Conservation (phyloP, 83 land plant genomes). For the Diphasiastrum complanatum region DNA sequence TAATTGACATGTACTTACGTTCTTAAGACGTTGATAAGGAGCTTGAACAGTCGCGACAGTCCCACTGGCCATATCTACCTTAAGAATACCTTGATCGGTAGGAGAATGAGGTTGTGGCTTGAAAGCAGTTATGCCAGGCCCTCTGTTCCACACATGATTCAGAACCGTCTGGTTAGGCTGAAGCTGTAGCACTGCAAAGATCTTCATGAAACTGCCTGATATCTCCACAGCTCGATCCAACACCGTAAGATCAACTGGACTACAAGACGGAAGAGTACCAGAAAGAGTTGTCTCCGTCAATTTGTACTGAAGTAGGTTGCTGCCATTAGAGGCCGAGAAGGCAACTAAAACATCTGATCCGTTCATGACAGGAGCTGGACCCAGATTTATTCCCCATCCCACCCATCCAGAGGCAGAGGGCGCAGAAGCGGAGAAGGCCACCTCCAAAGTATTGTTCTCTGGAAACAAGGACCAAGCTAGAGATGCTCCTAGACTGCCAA, state of each 20-base stretch:
- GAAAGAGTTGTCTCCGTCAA: constrained; percentile 48
- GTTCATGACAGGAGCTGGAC: constrained; percentile 43
- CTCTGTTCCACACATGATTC: constrained; percentile 72
- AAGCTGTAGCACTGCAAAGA: constrained; percentile 45
- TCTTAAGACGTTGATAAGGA: too few relatives aligned
- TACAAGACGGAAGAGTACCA: constrained; percentile 38
- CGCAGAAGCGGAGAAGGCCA: constrained; percentile 42
- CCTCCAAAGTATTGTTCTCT: constrained; percentile 33
- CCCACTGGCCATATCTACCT: too few relatives aligned
- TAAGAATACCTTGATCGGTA: too few relatives aligned
- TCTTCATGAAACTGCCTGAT: constrained; percentile 31
- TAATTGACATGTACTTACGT: too few relatives aligned
- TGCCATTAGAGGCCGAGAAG: constrained; percentile 50
- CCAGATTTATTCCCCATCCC: constrained; percentile 79
- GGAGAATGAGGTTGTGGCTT: constrained; percentile 30
- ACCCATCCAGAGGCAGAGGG: constrained; percentile 73
- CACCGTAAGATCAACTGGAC: constrained; percentile 29
- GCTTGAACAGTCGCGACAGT: too few relatives aligned
- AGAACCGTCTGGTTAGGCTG: constrained; percentile 39
- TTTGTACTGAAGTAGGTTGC: constrained; percentile 41
- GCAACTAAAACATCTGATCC: constrained; percentile 63
- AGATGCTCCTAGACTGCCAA: constrained; percentile 62
- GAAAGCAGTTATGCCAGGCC: constrained; percentile 26
- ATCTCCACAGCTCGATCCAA: constrained; percentile 35
- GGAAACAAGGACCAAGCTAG: constrained; percentile 48